Evolutionary conservation across 2,329 filamentous ascomycete species (phyloP).

Genomic region (Penicillium janthinellum): DNA sequence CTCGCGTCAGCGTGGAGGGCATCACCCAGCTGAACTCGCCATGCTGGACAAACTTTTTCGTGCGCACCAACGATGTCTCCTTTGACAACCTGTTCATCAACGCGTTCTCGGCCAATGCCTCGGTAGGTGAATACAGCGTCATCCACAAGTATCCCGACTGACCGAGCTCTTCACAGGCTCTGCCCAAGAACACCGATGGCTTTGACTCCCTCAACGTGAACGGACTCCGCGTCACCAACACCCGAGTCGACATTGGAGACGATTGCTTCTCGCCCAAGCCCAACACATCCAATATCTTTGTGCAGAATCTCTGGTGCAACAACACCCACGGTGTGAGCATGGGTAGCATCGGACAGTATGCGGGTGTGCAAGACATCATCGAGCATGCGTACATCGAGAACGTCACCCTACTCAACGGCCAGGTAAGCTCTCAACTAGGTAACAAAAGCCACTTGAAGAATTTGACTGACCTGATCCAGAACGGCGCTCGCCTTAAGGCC

Average conservation of each 20-base stretch:
- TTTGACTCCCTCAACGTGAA: slow-evolving; percentile 63
- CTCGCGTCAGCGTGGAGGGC: slow-evolving; percentile 59
- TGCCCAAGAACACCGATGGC: slow-evolving; percentile 64
- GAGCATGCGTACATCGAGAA: slow-evolving; percentile 62
- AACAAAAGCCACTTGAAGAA: slow-evolving; percentile 26
- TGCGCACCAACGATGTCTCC: slow-evolving; percentile 58
- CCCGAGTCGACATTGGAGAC: slow-evolving; percentile 58
- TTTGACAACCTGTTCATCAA: slow-evolving; percentile 59
- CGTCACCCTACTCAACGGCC: slow-evolving; percentile 57
- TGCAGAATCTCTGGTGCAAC: slow-evolving; percentile 64
- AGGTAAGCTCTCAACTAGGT: slow-evolving; percentile 32
- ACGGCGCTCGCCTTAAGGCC: slow-evolving; percentile 61
- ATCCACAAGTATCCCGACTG: not conserved
- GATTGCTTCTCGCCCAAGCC: slow-evolving; percentile 65
- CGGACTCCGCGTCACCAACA: slow-evolving; percentile 54
- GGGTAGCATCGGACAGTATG: slow-evolving; percentile 61
- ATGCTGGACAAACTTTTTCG: slow-evolving; percentile 66
- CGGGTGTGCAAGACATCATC: slow-evolving; percentile 57
- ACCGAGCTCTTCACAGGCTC: slow-evolving; percentile 31
- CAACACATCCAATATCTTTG: slow-evolving; percentile 60
- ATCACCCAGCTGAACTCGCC: slow-evolving; percentile 63
- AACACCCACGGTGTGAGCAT: slow-evolving; percentile 61
- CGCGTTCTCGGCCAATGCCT: slow-evolving; percentile 53
- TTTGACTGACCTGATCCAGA: slow-evolving; percentile 34
- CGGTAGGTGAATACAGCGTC: slow-evolving; percentile 24